Base-by-base conservation (phyloP, 495 filamentous ascomycete species). In the Daldinia concentrica region DNA sequence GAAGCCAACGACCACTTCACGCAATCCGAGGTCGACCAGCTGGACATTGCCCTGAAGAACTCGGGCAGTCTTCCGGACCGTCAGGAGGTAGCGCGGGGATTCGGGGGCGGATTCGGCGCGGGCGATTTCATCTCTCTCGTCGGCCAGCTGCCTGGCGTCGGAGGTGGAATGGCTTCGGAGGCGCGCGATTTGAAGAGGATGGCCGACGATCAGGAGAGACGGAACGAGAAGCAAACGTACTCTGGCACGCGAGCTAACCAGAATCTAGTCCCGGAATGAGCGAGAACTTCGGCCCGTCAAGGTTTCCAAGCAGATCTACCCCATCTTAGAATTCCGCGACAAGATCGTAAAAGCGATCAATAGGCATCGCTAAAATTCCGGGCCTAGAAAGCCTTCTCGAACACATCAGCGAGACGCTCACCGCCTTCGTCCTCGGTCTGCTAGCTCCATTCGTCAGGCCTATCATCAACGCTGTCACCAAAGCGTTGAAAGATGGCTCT, bases 1-100 rank as follows among this genome's bases (percentile, higher is more conserved):
- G 95, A 99, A 77, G 95, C 94, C 24, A 96, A 89, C 19, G 95
- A 99, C 76, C 93, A 97, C 75, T 94, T 99, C 80, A 94, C 94
- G 4, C 95, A 98, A 77, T 92, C 92, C 15, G 95, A 99, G 79
- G 89, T 99, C 56, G 92, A 97, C 51, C 90, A 98, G 76, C 88
- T 98, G 77, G 90, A 98, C 73, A 80, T 86, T 30, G 92, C 90
- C 8, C 87, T 99, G 27, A 82, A 86, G 75, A 83, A 82, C 61
- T 84, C 84, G 15, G 84, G 52, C 70, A 82, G 45, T 45, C 66
- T 12, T 76, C 87, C 27, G 86, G 85, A 1, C 75, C 71, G 36
- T 75, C 62, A 15, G 74, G 64, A 22, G 61, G 63, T 48, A 66
- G 73, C 32, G 15, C 78, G 80, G 15, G 79, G 79, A 1, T 73